phyloP scores from a whole-genome alignment of 768 basidiomycete species.

The Rhizopogon vinicolor region DNA sequence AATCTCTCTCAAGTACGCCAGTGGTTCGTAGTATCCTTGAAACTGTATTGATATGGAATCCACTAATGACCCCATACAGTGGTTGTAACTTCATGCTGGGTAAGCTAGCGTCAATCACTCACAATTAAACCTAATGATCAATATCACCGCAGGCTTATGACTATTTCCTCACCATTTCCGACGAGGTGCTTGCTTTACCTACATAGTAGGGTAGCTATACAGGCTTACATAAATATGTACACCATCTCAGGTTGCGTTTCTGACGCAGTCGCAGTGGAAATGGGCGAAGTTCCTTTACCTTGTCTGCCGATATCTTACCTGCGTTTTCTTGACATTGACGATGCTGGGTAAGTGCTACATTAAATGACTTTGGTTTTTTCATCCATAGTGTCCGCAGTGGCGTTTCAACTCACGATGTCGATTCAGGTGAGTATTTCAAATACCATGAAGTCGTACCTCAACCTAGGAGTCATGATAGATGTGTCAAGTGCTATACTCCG shows the following conservation, averaged over 20 bases:
- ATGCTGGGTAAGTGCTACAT: not conserved
- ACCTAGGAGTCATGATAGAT: not conserved
- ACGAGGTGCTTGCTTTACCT: not conserved
- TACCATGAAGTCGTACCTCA: not conserved
- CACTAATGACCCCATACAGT: not conserved
- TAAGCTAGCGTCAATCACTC: not conserved
- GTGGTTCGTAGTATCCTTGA: not conserved
- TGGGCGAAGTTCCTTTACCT: not conserved
- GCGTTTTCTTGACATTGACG: not conserved
- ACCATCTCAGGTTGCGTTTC: not conserved
- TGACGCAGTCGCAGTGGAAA: not conserved
- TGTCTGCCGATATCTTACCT: conserved; percentile 9
- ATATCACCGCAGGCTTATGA: not conserved
- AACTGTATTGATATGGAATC: not conserved
- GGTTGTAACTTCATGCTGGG: not conserved
- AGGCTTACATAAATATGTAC: not conserved
- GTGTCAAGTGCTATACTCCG: not conserved
- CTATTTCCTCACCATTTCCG: not conserved
- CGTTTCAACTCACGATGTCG: not conserved
- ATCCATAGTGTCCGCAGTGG: not conserved
- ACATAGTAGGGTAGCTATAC: not conserved
- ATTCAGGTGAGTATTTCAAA: not conserved
- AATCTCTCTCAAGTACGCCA: not conserved
- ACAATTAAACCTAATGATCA: not conserved
- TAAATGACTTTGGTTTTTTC: not conserved